These are phyloP conservation scores for Boletus patriciae DNA, from an alignment of 768 basidiomycete species.

Conservation along the genomic window DNA sequence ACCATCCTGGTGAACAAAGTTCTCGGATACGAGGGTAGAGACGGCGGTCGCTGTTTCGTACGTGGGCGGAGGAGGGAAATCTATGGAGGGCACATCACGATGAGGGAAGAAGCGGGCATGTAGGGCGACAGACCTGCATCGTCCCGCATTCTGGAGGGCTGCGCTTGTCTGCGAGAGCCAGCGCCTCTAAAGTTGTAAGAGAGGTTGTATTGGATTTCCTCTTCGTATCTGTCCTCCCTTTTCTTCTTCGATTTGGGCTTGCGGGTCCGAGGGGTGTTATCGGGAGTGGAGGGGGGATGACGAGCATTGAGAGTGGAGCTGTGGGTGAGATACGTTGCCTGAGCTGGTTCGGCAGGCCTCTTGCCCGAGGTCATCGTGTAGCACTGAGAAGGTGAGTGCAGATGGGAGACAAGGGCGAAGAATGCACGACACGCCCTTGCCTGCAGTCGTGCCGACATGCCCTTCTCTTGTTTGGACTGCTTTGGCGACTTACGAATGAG, in stretches of 20 bases:
- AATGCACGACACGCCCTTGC: slow-evolving; percentile 38
- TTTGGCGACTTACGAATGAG: slow-evolving; percentile 31
- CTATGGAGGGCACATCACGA: slow-evolving; percentile 24
- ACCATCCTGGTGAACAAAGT: slow-evolving; percentile 36
- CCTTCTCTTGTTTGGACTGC: slow-evolving; percentile 32
- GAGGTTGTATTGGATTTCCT: slow-evolving; percentile 40
- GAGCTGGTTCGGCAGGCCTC: slow-evolving; percentile 31
- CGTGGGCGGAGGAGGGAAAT: slow-evolving; percentile 76
- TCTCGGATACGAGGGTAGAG: slow-evolving; percentile 41
- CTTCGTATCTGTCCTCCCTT: slow-evolving; percentile 46
- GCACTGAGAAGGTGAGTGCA: slow-evolving; percentile 35
- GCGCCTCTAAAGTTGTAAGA: slow-evolving; percentile 33
- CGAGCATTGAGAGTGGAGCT: slow-evolving; percentile 54
- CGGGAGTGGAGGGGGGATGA: slow-evolving; percentile 48
- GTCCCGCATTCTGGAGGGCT: slow-evolving; percentile 28
- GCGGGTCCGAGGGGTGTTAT: slow-evolving; percentile 47
- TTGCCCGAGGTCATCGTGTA: slow-evolving; percentile 38
- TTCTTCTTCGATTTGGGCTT: slow-evolving; percentile 43
- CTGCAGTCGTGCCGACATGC: slow-evolving; percentile 36
- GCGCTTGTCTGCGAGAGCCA: slow-evolving; percentile 26
- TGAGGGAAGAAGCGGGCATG: neutral
- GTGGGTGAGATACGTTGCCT: slow-evolving; percentile 54
- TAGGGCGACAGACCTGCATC: slow-evolving; percentile 32
- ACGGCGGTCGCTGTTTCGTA: slow-evolving; percentile 57
- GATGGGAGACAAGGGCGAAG: slow-evolving; percentile 40